phyloP scores from a whole-genome alignment of 164 flowering plant genomes.

The Saururus chinensis region DNA sequence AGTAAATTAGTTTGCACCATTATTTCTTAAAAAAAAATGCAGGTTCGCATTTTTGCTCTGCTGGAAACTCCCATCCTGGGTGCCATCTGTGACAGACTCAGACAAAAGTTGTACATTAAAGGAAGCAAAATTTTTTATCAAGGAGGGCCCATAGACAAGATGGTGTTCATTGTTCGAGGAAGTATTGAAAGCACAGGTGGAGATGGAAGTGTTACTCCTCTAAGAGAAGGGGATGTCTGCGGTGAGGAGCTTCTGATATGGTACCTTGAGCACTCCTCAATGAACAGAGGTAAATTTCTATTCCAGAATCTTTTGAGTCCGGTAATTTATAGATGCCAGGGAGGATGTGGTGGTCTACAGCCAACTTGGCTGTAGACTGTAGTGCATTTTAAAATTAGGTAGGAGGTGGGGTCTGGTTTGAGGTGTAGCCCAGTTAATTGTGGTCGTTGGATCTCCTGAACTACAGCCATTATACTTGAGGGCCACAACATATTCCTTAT shows the following conservation, averaged over 20 bases:
- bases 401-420: no score
- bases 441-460: no score
- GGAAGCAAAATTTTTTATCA: conserved; percentile 44
- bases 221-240: conserved; percentile 65
- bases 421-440: no score
- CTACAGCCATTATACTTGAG: no score
- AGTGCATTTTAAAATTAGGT: no score
- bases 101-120: conserved; percentile 53
- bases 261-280: conserved; percentile 64
- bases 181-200: conserved; percentile 45
- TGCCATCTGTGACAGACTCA: conserved; percentile 61
- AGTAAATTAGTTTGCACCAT: background rate
- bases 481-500: no score
- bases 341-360: no score
- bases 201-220: conserved; percentile 24
- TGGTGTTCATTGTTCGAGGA: conserved; percentile 70
- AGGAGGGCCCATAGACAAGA: conserved; percentile 44
- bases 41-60: conserved; percentile 65
- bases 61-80: conserved; percentile 68
- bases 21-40: conserved; percentile 3
- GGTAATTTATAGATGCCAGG: no score
- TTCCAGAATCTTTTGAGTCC: no score
- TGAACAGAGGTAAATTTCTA: conserved; percentile 36
- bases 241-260: conserved; percentile 89
- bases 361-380: no score